phyloP scores from a whole-genome alignment of 164 flowering plant species.

The Aristolochia californica region DNA sequence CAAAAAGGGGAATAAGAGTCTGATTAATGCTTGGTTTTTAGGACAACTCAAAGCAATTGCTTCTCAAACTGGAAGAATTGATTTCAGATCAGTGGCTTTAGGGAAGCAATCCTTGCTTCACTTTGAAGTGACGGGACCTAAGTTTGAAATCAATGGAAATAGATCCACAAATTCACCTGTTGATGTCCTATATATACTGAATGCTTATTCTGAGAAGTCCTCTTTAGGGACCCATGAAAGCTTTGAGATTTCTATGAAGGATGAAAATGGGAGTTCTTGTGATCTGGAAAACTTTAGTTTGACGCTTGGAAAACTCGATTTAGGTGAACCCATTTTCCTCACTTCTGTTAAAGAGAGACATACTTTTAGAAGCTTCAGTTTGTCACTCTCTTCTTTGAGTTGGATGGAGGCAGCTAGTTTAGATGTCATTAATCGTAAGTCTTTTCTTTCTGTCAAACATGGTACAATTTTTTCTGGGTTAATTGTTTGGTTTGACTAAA shows the following conservation, averaged over 20 bases:
- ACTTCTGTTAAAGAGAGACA: constrained; percentile 26
- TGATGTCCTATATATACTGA: constrained; percentile 48
- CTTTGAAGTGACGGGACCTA: constrained; percentile 33
- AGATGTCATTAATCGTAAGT: constrained; percentile 72
- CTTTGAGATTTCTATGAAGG: constrained; percentile 43
- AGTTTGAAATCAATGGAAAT: constrained; percentile 15
- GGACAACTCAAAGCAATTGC: constrained; percentile 54
- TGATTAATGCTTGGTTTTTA: constrained; percentile 50
- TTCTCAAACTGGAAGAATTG: constrained; percentile 26
- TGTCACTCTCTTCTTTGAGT: constrained; percentile 51
- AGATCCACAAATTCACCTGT: constrained; percentile 19
- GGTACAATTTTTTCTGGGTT: neutral
- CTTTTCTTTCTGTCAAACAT: constrained; percentile 13
- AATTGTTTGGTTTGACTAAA: neutral
- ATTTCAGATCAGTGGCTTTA: constrained; percentile 42
- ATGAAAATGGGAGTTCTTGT: constrained; percentile 12
- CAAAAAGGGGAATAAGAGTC: constrained; percentile 27
- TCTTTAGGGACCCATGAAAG: constrained; percentile 16
- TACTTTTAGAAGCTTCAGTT: constrained; percentile 13
- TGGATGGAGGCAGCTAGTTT: constrained; percentile 66
- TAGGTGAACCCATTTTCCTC: constrained; percentile 46
- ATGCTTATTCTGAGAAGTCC: constrained; percentile 28
- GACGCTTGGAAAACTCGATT: constrained; percentile 31
- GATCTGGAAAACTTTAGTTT: constrained; percentile 22
- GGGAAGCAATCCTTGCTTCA: constrained; percentile 60